Conservation (phyloP, 306 rosid genomes). For the Vicia faba region DNA sequence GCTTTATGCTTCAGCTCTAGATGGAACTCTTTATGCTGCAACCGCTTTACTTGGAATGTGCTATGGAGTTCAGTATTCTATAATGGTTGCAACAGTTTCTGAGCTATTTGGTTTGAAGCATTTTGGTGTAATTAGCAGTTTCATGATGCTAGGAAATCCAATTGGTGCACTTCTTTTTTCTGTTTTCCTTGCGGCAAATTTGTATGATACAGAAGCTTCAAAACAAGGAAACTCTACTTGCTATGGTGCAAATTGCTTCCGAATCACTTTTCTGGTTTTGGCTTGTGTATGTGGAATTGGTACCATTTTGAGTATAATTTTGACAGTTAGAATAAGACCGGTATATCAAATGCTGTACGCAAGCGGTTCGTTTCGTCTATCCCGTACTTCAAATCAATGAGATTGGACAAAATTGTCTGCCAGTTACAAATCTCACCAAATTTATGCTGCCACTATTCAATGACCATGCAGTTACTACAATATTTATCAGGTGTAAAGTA, state of each 20-base stretch:
- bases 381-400: slow-evolving; percentile 38
- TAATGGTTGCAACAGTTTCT: slow-evolving; percentile 43
- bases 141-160: slow-evolving; percentile 70
- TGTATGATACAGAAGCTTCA: slow-evolving; percentile 77
- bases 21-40: slow-evolving; percentile 64
- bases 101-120: slow-evolving; percentile 74
- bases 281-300: slow-evolving; percentile 69
- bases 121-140: slow-evolving; percentile 63
- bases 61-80: slow-evolving; percentile 56
- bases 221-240: slow-evolving; percentile 74
- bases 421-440: slow-evolving; percentile 28
- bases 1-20: slow-evolving; percentile 59
- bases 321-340: slow-evolving; percentile 68
- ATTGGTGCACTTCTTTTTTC: slow-evolving; percentile 76
- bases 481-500: no score
- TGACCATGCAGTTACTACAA: no score
- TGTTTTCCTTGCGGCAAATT: slow-evolving; percentile 59
- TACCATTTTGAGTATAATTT: slow-evolving; percentile 61
- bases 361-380: slow-evolving; percentile 59
- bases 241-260: slow-evolving; percentile 71
- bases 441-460: slow-evolving; percentile 18
- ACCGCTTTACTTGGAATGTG: slow-evolving; percentile 73
- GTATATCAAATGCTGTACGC: slow-evolving; percentile 78
- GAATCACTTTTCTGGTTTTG: slow-evolving; percentile 71
- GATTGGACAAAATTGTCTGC: slow-evolving; percentile 2